phyloP scores from a whole-genome alignment of 164 flowering plant genomes.

The Vitis riparia region DNA sequence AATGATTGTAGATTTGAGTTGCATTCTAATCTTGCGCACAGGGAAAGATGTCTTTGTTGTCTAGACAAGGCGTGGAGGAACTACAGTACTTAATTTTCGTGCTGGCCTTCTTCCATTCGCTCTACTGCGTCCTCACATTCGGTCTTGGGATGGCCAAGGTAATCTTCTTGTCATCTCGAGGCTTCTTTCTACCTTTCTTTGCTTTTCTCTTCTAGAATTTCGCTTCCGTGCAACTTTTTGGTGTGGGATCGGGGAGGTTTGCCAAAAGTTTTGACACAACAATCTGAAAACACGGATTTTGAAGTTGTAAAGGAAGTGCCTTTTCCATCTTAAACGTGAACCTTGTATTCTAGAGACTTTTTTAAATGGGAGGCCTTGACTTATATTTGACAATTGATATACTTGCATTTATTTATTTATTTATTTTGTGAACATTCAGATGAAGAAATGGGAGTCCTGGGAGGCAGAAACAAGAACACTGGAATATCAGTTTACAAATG shows the following conservation, averaged over 20 bases:
- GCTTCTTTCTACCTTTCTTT: neutral
- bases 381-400: neutral
- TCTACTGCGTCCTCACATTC: slow-evolving; percentile 52
- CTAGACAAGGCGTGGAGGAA: slow-evolving; percentile 38
- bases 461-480: slow-evolving; percentile 63
- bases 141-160: slow-evolving; percentile 68
- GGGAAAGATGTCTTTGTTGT: slow-evolving; percentile 60
- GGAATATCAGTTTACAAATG: slow-evolving; percentile 54
- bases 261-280: too few species aligned
- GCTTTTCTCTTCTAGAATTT: neutral
- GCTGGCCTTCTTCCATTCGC: slow-evolving; percentile 49
- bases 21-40: slow-evolving; percentile 15
- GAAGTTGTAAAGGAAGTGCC: too few species aligned
- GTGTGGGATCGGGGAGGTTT: too few species aligned
- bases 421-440: slow-evolving; percentile 28
- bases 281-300: too few species aligned
- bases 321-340: too few species aligned
- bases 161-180: neutral
- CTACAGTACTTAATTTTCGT: slow-evolving; percentile 54
- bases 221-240: neutral
- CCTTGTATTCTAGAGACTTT: neutral
- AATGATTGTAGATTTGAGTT: too few species aligned
- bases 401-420: neutral
- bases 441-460: slow-evolving; percentile 64
- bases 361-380: neutral